These are phyloP conservation scores for Bruguiera hainesii DNA, from an alignment of 441 rosid genomes.

Conservation along the genomic window DNA sequence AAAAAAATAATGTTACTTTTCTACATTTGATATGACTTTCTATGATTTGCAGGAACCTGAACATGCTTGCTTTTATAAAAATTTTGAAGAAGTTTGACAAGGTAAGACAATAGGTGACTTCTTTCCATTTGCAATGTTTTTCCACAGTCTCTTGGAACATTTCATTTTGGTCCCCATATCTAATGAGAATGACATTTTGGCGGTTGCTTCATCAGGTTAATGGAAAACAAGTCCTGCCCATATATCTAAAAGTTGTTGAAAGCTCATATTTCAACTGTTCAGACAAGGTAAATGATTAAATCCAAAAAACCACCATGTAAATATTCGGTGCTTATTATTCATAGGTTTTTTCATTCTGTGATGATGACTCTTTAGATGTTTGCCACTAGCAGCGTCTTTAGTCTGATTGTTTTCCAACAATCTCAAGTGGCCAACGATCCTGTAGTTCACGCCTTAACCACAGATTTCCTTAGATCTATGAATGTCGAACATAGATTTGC, in stretches of 20 bases:
- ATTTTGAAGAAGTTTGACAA: constrained; percentile 93
- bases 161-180: constrained; percentile 11
- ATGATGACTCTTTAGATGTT: constrained; percentile 22
- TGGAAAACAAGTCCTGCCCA: constrained; percentile 83
- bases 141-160: constrained; percentile 6
- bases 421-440: constrained; percentile 37
- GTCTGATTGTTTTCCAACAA: constrained; percentile 31
- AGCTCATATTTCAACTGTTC: constrained; percentile 93
- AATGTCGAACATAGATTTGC: constrained; percentile 31
- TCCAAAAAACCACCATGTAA: constrained; percentile 11
- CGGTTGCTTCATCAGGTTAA: constrained; percentile 49
- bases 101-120: constrained; percentile 35
- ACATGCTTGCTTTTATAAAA: constrained; percentile 95
- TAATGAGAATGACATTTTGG: neutral
- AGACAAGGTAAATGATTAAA: constrained; percentile 60
- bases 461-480: constrained; percentile 11
- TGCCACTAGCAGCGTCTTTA: constrained; percentile 23
- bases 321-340: constrained; percentile 6
- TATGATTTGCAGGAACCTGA: constrained; percentile 63
- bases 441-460: constrained; percentile 17
- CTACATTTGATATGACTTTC: constrained; percentile 13
- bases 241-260: constrained; percentile 88
- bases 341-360: constrained; percentile 5
- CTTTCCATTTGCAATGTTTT: neutral
- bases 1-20: constrained; percentile 2